These are phyloP conservation scores for Mycogone perniciosa DNA, from an alignment of 2,329 filamentous ascomycete genomes.

Conservation along the genomic window DNA sequence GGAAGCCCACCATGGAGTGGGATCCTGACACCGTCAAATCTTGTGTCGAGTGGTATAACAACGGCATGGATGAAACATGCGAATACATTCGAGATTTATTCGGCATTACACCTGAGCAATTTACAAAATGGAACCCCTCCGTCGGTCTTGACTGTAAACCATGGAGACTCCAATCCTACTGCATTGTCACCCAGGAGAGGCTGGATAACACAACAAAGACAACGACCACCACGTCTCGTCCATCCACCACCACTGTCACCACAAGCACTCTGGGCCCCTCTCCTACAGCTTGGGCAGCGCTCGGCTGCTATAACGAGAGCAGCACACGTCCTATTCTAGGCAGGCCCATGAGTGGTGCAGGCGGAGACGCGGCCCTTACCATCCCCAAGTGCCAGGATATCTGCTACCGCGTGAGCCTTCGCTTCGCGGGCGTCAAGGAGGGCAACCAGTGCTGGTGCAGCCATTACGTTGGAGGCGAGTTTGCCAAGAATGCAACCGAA, in stretches of 20 bases:
- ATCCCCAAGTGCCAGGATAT: slow-evolving; percentile 3
- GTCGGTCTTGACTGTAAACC: slow-evolving; percentile 10
- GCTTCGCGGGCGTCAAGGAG: slow-evolving; percentile 14
- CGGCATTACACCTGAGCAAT: slow-evolving; percentile 6
- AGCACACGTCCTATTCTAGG: slow-evolving; percentile 2
- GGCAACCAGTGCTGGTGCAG: slow-evolving; percentile 18
- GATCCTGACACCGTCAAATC: slow-evolving; percentile 1
- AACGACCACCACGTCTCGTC: neutral
- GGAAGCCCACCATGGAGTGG: neutral
- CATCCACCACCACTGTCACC: slow-evolving; percentile 1
- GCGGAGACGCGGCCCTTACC: neutral
- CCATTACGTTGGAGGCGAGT: slow-evolving; percentile 12
- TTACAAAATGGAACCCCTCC: slow-evolving; percentile 12
- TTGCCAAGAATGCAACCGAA: slow-evolving; percentile 7
- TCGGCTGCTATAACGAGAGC: slow-evolving; percentile 11
- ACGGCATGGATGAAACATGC: slow-evolving; percentile 1
- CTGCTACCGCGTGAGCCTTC: slow-evolving; percentile 8
- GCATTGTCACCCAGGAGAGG: slow-evolving; percentile 10
- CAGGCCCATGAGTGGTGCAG: neutral
- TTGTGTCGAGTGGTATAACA: slow-evolving; percentile 8
- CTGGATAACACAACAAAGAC: neutral
- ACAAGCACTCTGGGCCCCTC: slow-evolving; percentile 4
- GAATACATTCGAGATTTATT: neutral
- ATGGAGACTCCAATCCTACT: slow-evolving; percentile 11
- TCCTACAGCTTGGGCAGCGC: slow-evolving; percentile 8